These are phyloP conservation scores for Heliosperma pusillum DNA, from an alignment of 148 eudicot genomes.

Conservation along the genomic window DNA sequence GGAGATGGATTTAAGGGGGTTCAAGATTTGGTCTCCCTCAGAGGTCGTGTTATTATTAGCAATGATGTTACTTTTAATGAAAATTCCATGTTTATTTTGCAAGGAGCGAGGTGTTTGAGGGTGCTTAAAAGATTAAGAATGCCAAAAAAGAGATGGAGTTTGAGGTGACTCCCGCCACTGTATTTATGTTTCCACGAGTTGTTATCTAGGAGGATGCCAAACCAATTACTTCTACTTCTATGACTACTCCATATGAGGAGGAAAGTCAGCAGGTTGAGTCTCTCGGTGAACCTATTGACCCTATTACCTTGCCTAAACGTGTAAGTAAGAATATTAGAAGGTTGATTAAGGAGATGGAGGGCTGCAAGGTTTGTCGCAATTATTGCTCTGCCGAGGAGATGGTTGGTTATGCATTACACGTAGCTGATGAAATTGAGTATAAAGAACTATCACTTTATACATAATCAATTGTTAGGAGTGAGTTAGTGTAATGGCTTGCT, in stretches of 20 bases:
- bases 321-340: background rate
- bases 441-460: too few relatives aligned
- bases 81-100: background rate
- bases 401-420: too few relatives aligned
- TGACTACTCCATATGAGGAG: background rate
- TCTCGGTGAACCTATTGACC: background rate
- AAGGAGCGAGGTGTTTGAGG: background rate
- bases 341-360: background rate
- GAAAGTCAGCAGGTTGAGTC: background rate
- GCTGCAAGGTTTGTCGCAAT: too few relatives aligned
- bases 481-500: too few relatives aligned
- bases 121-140: background rate
- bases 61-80: background rate
- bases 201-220: too few relatives aligned
- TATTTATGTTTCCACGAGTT: background rate
- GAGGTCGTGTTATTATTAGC: background rate
- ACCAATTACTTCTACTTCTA: background rate
- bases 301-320: background rate
- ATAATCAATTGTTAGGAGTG: too few relatives aligned
- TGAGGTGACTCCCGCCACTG: background rate
- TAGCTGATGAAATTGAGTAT: too few relatives aligned
- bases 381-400: too few relatives aligned
- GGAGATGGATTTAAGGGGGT: background rate
- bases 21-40: background rate
- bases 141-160: background rate